Evolutionary conservation across 371 early-diverging fungal species (phyloP).

Genomic region (Choanephora cucurbitarum): DNA sequence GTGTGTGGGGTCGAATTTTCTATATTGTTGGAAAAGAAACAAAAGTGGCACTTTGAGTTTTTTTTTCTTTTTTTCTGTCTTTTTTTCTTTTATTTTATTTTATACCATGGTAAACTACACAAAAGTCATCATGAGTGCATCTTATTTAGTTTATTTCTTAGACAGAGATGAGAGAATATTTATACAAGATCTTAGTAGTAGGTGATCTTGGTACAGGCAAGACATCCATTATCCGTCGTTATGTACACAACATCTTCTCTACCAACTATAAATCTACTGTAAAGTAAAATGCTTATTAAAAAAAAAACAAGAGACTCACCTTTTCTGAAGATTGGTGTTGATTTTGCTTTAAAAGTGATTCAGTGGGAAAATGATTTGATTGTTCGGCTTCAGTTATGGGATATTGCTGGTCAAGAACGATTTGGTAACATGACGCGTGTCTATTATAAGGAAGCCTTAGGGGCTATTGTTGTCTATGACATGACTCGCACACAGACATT

Average conservation of each 20-base stretch:
- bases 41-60: constrained; percentile 12
- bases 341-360: constrained; percentile 81
- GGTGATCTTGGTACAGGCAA: constrained; percentile 83
- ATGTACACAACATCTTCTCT: constrained; percentile 75
- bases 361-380: constrained; percentile 60
- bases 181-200: constrained; percentile 78
- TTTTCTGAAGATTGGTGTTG: constrained; percentile 70
- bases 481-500: constrained; percentile 73
- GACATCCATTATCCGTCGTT: constrained; percentile 67
- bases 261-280: constrained; percentile 75
- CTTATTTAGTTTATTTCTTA: constrained; percentile 10
- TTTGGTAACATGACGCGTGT: constrained; percentile 80
- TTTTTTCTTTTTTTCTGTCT: background rate
- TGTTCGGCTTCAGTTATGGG: constrained; percentile 80
- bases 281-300: constrained; percentile 27
- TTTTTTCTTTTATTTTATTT: background rate
- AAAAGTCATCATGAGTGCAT: too few species aligned
- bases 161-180: constrained; percentile 45
- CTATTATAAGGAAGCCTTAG: constrained; percentile 82
- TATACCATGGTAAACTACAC: background rate
- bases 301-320: constrained; percentile 1
- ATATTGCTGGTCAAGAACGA: constrained; percentile 83
- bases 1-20: constrained; percentile 40
- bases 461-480: constrained; percentile 81
- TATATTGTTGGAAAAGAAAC: constrained; percentile 28